Evolutionary conservation across 23 red algal genomes (phyloP).

Genomic region (Gracilaria gracilis): DNA sequence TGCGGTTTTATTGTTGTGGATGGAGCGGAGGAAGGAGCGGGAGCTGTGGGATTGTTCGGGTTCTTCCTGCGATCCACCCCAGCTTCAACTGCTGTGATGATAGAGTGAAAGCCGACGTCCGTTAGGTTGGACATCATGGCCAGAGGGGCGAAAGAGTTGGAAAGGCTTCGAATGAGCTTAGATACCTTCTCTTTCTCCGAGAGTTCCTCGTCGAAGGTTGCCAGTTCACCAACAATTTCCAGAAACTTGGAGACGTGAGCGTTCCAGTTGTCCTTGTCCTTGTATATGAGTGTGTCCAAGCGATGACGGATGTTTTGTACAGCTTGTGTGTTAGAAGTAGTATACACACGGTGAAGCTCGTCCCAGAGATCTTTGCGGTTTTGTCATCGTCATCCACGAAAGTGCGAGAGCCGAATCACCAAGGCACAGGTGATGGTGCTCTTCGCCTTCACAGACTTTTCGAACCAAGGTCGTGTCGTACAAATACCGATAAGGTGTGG

Average conservation of each 20-base stretch:
- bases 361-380: conserved; percentile 38
- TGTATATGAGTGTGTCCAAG: conserved; percentile 24
- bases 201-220: conserved; percentile 23
- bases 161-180: conserved; percentile 24
- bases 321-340: conserved; percentile 8
- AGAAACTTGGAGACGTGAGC: neutral
- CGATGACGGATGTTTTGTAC: conserved; percentile 4
- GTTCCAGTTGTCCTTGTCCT: neutral
- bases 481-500: no score
- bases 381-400: conserved; percentile 35
- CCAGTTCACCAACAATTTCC: neutral
- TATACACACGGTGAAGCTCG: conserved; percentile 3
- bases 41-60: neutral
- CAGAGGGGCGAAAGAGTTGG: conserved; percentile 16
- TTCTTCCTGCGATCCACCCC: conserved; percentile 33
- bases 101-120: conserved; percentile 1
- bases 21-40: neutral
- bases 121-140: conserved; percentile 5
- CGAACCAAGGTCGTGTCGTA: conserved; percentile 28
- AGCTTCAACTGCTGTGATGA: conserved; percentile 17
- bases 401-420: neutral
- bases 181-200: conserved; percentile 16
- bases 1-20: conserved; percentile 2
- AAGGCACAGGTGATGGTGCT: neutral
- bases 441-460: neutral